Evolutionary conservation across 179 eudicot genomes (phyloP), one percentile per base, ranked within the genome.

Genomic region (Beta corolliflora): DNA sequence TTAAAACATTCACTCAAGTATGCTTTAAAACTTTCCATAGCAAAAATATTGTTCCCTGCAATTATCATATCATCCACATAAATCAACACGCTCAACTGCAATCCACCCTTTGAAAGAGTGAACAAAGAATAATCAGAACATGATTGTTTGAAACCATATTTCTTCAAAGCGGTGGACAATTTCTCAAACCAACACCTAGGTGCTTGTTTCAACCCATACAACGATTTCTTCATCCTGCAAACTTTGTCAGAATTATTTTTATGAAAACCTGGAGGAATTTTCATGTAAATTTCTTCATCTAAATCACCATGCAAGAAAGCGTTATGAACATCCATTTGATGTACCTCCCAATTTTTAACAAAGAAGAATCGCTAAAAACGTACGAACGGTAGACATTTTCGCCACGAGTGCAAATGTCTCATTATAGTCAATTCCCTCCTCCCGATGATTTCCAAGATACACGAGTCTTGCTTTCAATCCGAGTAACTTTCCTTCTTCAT

Each of bases 1-100:
- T 70, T 18, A 70, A 68, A 70, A 70, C 73, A 70, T 9, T 70
- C 21, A 14, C 73, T 19, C 52, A 70, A 70, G 10, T 70, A 70
- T 41, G 50, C 21, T 46, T 70, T 70, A 41, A 45, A 70, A 41
- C 73, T 18, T 18, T 41, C 31, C 67, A 70, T 41, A 4, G 73
- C 73, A 70, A 19, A 41, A 18, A 2, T 8, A 44, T 18, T 46
- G 14, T 70, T 41, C n/a, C 73, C 70, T 46, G 54, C 52, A 70
- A 70, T 44, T 14, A 70, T 41, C 23, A 70, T 18, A 45, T 70
- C 53, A 70, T 70, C 73, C 7, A 70, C 67, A 63, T 63, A 63
- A 9, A 63, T 63, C 36, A 63, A 23, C 11, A 63, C 36, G 19
- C 67, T 63, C 23, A 63, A 63, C 12, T 63, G 67, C 41, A 63